These are phyloP conservation scores for Blastobotrys aristatus DNA, from an alignment of 1,139 yeast genomes.

Conservation along the genomic window DNA sequence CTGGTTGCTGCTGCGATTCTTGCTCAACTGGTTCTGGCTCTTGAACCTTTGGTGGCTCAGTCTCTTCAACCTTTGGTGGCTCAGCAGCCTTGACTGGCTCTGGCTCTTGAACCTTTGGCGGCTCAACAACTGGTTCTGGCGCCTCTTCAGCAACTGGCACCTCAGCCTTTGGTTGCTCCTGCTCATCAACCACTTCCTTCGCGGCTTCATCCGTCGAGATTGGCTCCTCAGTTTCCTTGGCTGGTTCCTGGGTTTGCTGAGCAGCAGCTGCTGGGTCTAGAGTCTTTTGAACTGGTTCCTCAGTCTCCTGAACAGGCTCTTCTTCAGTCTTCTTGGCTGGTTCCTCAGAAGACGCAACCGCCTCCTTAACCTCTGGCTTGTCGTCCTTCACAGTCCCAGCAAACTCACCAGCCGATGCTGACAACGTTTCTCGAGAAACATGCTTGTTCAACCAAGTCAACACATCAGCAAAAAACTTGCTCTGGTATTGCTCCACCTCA, in stretches of 20 bases:
- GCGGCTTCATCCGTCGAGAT: slow-evolving; percentile 11
- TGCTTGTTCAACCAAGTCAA: slow-evolving; percentile 38
- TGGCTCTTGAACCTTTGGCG: slow-evolving; percentile 10
- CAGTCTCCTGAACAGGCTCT: background rate
- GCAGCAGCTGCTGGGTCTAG: slow-evolving; percentile 11
- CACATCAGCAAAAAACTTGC: slow-evolving; percentile 36
- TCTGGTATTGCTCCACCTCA: slow-evolving; percentile 42
- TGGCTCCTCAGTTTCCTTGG: slow-evolving; percentile 6
- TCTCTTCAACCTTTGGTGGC: background rate
- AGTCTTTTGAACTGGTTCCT: slow-evolving; percentile 3
- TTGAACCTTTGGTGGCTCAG: background rate
- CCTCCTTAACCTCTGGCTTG: background rate
- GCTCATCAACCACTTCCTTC: slow-evolving; percentile 8
- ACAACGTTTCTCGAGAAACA: slow-evolving; percentile 1
- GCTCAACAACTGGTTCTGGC: slow-evolving; percentile 1
- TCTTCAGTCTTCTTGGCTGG: slow-evolving; percentile 1
- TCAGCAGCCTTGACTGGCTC: slow-evolving; percentile 1
- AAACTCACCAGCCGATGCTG: slow-evolving; percentile 10
- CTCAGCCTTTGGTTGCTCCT: slow-evolving; percentile 3
- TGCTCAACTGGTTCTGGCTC: background rate
- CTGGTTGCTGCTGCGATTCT: background rate
- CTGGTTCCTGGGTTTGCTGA: slow-evolving; percentile 10
- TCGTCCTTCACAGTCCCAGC: slow-evolving; percentile 8
- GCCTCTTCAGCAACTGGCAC: slow-evolving; percentile 9
- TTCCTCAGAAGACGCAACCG: slow-evolving; percentile 9